These are phyloP conservation scores for Fusarium chuoi DNA, from an alignment of 2,329 filamentous ascomycete species.

Conservation along the genomic window DNA sequence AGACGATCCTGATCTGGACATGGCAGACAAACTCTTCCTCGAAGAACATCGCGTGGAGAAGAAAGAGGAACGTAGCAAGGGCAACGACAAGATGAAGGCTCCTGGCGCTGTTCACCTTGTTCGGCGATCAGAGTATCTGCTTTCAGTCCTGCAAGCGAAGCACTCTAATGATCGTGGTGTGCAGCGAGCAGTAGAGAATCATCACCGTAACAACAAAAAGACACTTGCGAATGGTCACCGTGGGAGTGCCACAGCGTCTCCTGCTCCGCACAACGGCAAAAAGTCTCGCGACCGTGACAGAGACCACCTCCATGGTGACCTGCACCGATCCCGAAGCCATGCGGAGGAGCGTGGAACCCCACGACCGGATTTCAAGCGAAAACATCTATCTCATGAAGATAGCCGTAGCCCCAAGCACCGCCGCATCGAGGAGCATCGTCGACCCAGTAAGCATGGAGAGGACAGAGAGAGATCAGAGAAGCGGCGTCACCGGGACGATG, in stretches of 20 bases:
- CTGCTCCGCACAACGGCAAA: constrained; percentile 64
- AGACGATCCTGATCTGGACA: constrained; percentile 86
- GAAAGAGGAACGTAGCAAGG: constrained; percentile 89
- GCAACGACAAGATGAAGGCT: constrained; percentile 83
- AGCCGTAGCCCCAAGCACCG: constrained; percentile 56
- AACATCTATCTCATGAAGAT: constrained; percentile 64
- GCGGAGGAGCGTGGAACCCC: constrained; percentile 63
- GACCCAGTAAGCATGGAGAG: constrained; percentile 50
- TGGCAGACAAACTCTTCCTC: constrained; percentile 92
- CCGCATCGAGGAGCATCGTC: constrained; percentile 54
- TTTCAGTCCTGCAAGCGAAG: constrained; percentile 91
- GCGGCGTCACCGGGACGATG: constrained; percentile 39
- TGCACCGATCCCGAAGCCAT: constrained; percentile 62
- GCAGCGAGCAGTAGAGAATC: constrained; percentile 86
- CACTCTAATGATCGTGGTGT: constrained; percentile 81
- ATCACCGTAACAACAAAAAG: constrained; percentile 95
- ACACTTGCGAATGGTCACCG: constrained; percentile 68
- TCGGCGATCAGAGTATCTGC: constrained; percentile 90
- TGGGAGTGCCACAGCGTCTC: constrained; percentile 75
- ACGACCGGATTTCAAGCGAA: constrained; percentile 68
- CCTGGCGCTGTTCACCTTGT: constrained; percentile 98
- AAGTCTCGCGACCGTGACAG: constrained; percentile 61
- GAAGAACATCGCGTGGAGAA: constrained; percentile 99
- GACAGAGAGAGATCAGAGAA: constrained; percentile 50
- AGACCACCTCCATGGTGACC: constrained; percentile 58